Base-by-base conservation (phyloP, 75 land plant species). In the Isoetes taiwanensis region DNA sequence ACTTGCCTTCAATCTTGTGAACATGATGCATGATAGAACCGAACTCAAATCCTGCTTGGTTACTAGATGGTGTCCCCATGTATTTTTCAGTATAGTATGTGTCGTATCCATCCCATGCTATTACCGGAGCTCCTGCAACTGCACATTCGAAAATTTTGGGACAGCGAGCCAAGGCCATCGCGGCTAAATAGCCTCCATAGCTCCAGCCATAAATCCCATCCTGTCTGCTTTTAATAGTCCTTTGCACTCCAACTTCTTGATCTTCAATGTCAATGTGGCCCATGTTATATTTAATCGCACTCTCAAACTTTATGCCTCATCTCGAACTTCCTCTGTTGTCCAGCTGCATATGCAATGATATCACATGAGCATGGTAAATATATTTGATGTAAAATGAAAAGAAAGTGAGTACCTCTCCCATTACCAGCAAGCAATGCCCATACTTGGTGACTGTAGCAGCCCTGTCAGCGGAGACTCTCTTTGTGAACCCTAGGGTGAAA, bases 131-230 rank as follows among this genome's bases (percentile, higher is more conserved):
- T 37, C 98, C 98, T 20, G 90, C 76, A 1, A 88, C 80, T 23
- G 94, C 94, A 73, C 88, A 91, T 0, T 55, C 21, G 54, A 86
- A 91, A 0, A 65, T 66, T 5, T 86, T 83, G 1, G 94, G 81
- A 56, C 72, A 91, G 61, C 79, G 80, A 20, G 81, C 85, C 32
- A 91, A 41, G 32, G 74, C 57, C 79, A 86, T 86, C 27, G 93
- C 84, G 25, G 94, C 91, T 57, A 88, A 74, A 39, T 71, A 91
- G 10, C 97, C 97, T 32, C 97, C 97, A 43, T 91, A 91, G 67
- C 97, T 91, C 97, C 97, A 91, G 2, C 97, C 97, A 53, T 84
- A 91, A 16, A 91, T 32, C 14, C 97, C 97, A n/a, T n/a, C n/a
- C 21, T 86, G 74, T 32, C 70, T 76, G 21, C 74, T 78, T 33